These are phyloP conservation scores for Pythium pyrilobum DNA, from an alignment of 352 stramenopile genomes.

Conservation along the genomic window DNA sequence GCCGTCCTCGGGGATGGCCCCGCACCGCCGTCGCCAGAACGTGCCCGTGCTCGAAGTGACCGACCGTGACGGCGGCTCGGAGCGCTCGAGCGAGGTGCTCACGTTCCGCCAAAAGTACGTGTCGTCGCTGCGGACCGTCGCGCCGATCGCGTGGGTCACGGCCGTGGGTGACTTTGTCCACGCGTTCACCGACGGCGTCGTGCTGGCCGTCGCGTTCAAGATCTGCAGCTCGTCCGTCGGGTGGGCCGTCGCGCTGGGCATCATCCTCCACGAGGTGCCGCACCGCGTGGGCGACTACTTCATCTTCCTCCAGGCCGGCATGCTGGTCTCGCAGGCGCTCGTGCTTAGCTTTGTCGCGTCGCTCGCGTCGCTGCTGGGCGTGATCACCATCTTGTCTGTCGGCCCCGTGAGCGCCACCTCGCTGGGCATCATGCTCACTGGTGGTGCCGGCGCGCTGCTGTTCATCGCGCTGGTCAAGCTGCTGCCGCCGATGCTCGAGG, in stretches of 20 bases:
- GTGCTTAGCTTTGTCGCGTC: constrained; percentile 23
- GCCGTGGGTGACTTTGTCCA: constrained; percentile 28
- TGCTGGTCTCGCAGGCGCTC: constrained; percentile 20
- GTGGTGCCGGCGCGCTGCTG: constrained; percentile 14
- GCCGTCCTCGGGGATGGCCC: neutral
- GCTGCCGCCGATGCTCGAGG: constrained; percentile 17
- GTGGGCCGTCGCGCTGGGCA: constrained; percentile 24
- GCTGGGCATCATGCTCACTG: constrained; percentile 25
- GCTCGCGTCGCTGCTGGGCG: constrained; percentile 19
- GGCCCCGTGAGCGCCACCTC: constrained; percentile 21
- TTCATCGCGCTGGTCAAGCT: constrained; percentile 22
- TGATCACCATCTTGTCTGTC: constrained; percentile 15
- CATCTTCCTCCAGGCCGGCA: constrained; percentile 27
- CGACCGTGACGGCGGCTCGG: constrained; percentile 5
- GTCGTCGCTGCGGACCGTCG: constrained; percentile 5
- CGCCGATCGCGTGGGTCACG: constrained; percentile 28
- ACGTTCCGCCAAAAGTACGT: constrained; percentile 16
- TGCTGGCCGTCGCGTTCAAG: constrained; percentile 27
- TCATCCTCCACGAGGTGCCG: constrained; percentile 28
- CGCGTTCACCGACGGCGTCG: constrained; percentile 27
- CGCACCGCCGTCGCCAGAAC: constrained; percentile 1
- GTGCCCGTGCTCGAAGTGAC: constrained; percentile 1
- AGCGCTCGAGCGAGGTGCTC: neutral
- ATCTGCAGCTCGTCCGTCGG: constrained; percentile 24
- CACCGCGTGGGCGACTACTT: constrained; percentile 29